phyloP scores from a whole-genome alignment of 352 stramenopile genomes.

The Phytophthora parvispora region DNA sequence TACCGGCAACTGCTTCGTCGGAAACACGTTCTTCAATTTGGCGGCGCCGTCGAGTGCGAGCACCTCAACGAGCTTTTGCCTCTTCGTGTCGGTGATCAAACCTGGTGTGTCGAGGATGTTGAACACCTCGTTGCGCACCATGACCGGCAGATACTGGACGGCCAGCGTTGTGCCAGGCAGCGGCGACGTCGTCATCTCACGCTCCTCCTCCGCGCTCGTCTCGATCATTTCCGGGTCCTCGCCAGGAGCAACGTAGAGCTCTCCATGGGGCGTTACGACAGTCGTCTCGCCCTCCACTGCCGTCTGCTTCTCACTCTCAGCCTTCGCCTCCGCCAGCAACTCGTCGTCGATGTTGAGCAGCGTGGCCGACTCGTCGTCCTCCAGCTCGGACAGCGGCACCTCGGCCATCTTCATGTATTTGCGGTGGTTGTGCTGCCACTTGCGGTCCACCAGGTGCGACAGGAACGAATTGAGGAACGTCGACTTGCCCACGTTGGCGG shows the following conservation, averaged over 20 bases:
- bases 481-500: slow-evolving; percentile 94
- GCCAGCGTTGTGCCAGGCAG: slow-evolving; percentile 93
- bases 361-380: slow-evolving; percentile 49
- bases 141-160: slow-evolving; percentile 82
- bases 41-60: slow-evolving; percentile 71
- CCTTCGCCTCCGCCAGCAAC: slow-evolving; percentile 25
- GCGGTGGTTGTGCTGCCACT: slow-evolving; percentile 90
- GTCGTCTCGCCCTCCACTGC: slow-evolving; percentile 10
- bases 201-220: slow-evolving; percentile 68
- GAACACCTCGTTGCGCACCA: slow-evolving; percentile 84
- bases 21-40: slow-evolving; percentile 84
- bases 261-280: slow-evolving; percentile 33
- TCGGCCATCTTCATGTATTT: slow-evolving; percentile 87
- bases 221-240: slow-evolving; percentile 79
- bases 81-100: slow-evolving; percentile 80
- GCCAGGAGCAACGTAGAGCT: slow-evolving; percentile 63
- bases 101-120: slow-evolving; percentile 87
- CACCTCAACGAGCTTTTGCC: slow-evolving; percentile 84
- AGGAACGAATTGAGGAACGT: slow-evolving; percentile 95
- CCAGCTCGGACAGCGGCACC: slow-evolving; percentile 62
- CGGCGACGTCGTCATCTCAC: slow-evolving; percentile 90
- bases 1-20: slow-evolving; percentile 79
- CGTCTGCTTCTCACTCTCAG: slow-evolving; percentile 14
- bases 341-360: slow-evolving; percentile 74
- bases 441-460: slow-evolving; percentile 79